phyloP scores from a whole-genome alignment of 805 yeast species.

The Wickerhamomyces tratensis region DNA sequence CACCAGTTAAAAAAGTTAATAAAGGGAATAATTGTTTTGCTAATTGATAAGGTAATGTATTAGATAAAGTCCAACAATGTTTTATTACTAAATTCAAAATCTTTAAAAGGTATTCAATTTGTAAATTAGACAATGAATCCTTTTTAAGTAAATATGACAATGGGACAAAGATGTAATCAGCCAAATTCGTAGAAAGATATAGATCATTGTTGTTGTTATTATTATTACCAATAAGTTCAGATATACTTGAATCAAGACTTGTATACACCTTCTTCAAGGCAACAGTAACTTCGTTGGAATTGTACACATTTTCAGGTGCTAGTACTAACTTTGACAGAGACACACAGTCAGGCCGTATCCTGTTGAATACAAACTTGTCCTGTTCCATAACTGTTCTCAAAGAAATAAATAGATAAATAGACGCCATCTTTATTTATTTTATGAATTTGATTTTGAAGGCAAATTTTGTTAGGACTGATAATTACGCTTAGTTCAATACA shows the following conservation, averaged over 20 bases:
- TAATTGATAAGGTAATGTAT: constrained; percentile 25
- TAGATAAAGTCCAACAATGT: constrained; percentile 35
- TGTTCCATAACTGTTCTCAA: not conserved
- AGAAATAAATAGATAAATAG: too few relatives aligned
- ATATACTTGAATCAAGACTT: constrained; percentile 3
- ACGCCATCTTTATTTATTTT: too few relatives aligned
- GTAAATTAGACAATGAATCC: constrained; percentile 34
- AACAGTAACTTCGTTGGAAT: constrained; percentile 20
- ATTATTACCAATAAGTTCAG: constrained; percentile 4
- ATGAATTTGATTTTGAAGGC: too few relatives aligned
- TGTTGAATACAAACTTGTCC: constrained; percentile 1
- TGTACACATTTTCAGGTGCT: constrained; percentile 24
- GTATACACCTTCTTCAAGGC: constrained; percentile 25
- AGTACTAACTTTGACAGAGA: constrained; percentile 32
- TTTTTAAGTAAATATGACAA: constrained; percentile 42
- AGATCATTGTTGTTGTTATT: constrained; percentile 1
- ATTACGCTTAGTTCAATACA: too few relatives aligned
- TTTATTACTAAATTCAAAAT: constrained; percentile 33
- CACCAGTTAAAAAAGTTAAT: constrained; percentile 36
- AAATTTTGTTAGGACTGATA: too few relatives aligned
- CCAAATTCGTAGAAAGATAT: constrained; percentile 29
- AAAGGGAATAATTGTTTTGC: constrained; percentile 38
- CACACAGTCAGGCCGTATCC: constrained; percentile 34
- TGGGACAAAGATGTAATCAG: constrained; percentile 58
- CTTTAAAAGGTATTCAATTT: constrained; percentile 34